Evolutionary conservation across 148 eudicot species (phyloP).

Genomic region (Chenopodium formosanum): DNA sequence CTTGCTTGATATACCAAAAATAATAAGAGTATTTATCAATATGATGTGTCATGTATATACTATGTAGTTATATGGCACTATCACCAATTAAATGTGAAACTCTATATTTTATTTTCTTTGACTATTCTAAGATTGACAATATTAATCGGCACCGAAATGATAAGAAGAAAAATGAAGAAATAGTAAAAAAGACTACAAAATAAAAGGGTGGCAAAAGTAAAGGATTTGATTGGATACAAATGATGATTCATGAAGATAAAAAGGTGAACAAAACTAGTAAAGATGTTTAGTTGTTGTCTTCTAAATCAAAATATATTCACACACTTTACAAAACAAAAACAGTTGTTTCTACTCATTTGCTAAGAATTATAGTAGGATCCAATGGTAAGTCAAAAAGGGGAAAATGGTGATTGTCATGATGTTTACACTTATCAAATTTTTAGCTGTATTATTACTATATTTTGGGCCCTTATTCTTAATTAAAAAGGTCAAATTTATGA

Average conservation of each 20-base stretch:
- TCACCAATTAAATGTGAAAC: not conserved
- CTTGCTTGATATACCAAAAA: too few relatives aligned
- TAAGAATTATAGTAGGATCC: constrained; percentile 8
- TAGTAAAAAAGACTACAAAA: not conserved
- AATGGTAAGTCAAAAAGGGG: constrained; percentile 21
- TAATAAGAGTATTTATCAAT: not conserved
- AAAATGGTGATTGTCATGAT: constrained; percentile 9
- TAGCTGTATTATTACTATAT: not conserved
- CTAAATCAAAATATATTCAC: not conserved
- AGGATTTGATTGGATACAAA: constrained; percentile 1
- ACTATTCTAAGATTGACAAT: constrained; percentile 4
- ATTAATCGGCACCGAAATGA: constrained; percentile 10
- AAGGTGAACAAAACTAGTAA: constrained; percentile 9
- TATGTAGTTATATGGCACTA: not conserved
- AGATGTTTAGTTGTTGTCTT: constrained; percentile 16
- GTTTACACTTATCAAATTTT: constrained; percentile 6
- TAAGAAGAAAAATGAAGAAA: constrained; percentile 8
- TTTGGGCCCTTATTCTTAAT: not conserved
- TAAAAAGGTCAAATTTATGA: not conserved
- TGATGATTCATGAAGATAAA: constrained; percentile 17
- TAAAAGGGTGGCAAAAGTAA: not conserved
- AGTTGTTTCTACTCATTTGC: not conserved
- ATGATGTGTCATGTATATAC: too few relatives aligned
- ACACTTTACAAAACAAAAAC: too few relatives aligned
- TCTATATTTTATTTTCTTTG: not conserved